phyloP scores from a whole-genome alignment of 345 rosid species.

The Luvunga scandens region DNA sequence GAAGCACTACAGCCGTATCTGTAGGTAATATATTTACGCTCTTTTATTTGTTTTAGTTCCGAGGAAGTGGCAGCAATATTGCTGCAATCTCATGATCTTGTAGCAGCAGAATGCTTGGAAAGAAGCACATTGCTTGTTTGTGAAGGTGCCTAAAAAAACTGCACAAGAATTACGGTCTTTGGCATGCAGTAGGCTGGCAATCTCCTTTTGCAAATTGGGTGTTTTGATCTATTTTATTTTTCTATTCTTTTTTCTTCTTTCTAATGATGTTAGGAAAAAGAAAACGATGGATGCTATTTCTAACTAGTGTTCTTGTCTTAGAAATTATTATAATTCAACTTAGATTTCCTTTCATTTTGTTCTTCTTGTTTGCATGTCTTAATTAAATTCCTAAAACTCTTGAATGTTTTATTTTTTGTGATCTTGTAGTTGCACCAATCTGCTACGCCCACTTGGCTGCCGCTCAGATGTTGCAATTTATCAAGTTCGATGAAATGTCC shows the following conservation, averaged over 20 bases:
- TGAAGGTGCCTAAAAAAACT: not conserved
- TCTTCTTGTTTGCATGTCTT: not conserved
- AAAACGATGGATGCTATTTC: no score
- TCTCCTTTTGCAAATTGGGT: not conserved
- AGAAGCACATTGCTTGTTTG: no score
- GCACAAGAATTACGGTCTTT: not conserved
- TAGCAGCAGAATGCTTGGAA: no score
- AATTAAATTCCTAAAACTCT: not conserved
- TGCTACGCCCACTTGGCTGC: conserved; percentile 30
- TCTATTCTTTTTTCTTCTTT: no score
- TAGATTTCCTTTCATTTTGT: no score
- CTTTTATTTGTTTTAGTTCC: not conserved
- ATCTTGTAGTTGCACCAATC: conserved; percentile 22
- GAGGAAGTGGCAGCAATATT: not conserved
- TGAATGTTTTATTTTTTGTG: not conserved
- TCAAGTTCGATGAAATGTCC: conserved; percentile 22
- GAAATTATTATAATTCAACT: no score
- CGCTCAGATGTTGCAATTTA: conserved; percentile 20
- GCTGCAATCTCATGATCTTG: no score
- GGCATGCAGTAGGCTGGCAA: not conserved
- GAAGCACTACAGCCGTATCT: conserved; percentile 40
- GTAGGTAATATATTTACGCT: conserved; percentile 17
- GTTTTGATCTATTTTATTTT: not conserved
- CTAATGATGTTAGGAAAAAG: no score
- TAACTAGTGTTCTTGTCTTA: not conserved